Evolutionary conservation across 176 grass and related monocot species (phyloP).

Genomic region (Eleusine coracana): DNA sequence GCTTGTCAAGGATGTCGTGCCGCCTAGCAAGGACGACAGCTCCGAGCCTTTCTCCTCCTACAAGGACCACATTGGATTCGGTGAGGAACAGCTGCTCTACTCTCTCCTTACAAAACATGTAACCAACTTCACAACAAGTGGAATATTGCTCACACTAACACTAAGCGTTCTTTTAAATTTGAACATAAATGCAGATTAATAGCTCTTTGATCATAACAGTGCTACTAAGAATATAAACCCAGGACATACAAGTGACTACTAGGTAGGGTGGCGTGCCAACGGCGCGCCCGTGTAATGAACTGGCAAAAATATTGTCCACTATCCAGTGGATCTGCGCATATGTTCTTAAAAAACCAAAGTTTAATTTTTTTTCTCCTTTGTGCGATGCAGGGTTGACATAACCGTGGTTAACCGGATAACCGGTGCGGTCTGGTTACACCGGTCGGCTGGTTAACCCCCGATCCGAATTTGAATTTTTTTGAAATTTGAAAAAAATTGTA

Average conservation of each 20-base stretch:
- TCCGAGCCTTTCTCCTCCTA: slow-evolving; percentile 91
- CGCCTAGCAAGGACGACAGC: slow-evolving; percentile 48
- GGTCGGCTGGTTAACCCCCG: too few species aligned
- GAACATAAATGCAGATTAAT: not conserved
- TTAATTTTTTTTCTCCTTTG: too few species aligned
- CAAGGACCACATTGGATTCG: slow-evolving; percentile 96
- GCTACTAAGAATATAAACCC: not conserved
- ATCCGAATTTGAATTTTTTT: too few species aligned
- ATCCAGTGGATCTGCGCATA: too few species aligned
- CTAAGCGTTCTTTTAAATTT: not conserved
- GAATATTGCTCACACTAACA: not conserved
- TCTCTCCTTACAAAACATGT: not conserved
- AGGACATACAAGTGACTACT: not conserved
- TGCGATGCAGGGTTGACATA: too few species aligned
- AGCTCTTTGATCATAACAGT: not conserved
- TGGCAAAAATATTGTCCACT: too few species aligned
- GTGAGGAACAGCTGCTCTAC: slow-evolving; percentile 47
- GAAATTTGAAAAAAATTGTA: too few species aligned
- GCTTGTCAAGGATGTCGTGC: slow-evolving; percentile 75
- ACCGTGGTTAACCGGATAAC: too few species aligned
- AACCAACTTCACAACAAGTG: not conserved
- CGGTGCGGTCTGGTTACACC: too few species aligned
- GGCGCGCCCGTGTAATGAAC: too few species aligned
- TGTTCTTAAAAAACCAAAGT: too few species aligned
- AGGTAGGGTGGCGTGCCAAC: too few species aligned